These are phyloP conservation scores for Cercophora sp. DNA, from an alignment of 495 filamentous ascomycete genomes.

Conservation along the genomic window DNA sequence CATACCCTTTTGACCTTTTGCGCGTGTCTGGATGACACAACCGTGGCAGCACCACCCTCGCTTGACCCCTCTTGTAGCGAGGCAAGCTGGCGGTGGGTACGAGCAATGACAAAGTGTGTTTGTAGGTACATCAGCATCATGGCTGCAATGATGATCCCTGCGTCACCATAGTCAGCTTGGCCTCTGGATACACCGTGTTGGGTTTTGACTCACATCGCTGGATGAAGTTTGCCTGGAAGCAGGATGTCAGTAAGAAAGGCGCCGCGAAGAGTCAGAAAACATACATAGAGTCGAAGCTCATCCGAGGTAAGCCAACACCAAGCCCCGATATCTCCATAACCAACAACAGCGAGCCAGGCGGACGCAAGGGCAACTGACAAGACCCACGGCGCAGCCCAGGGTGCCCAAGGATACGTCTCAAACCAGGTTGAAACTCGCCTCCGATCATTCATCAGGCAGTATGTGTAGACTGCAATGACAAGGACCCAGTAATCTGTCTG, in stretches of 20 bases:
- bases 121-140: slow-evolving; percentile 36
- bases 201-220: slow-evolving; percentile 26
- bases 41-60: too few species aligned
- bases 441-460: slow-evolving; percentile 37
- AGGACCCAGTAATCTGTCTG: slow-evolving; percentile 48
- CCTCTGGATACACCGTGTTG: too few species aligned
- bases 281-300: slow-evolving; percentile 27
- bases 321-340: slow-evolving; percentile 41
- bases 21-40: slow-evolving; percentile 9
- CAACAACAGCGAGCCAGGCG: slow-evolving; percentile 30
- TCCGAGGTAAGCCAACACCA: slow-evolving; percentile 47
- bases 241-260: too few species aligned
- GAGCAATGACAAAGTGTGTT: slow-evolving; percentile 40
- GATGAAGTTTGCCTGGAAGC: slow-evolving; percentile 43
- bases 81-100: slow-evolving; percentile 34
- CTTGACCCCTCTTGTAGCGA: too few species aligned
- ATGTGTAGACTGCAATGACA: slow-evolving; percentile 39
- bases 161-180: not conserved
- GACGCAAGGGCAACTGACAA: slow-evolving; percentile 34
- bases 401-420: slow-evolving; percentile 29
- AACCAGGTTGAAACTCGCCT: slow-evolving; percentile 36
- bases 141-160: slow-evolving; percentile 34
- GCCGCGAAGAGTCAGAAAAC: not conserved
- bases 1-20: slow-evolving; percentile 31
- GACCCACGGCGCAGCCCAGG: slow-evolving; percentile 38